Evolutionary conservation across 306 rosid species (phyloP), one percentile per base, ranked within the genome.

Genomic region (Ceratonia siliqua): DNA sequence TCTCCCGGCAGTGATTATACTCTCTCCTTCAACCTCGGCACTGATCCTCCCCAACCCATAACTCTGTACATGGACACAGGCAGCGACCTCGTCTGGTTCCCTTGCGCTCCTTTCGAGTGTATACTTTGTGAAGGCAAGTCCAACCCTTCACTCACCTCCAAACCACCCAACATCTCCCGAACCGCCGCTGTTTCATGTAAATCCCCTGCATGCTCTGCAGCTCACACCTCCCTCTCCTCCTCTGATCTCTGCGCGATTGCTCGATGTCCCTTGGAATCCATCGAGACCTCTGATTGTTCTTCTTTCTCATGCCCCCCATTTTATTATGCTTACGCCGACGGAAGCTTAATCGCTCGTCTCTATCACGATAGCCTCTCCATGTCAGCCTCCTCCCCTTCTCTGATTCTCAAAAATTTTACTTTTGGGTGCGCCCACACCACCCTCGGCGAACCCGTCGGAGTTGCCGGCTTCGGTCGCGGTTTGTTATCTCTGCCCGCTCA

Each of bases 41-140:
- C 84, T 2, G 21, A 28, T 20, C 79, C 85, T 54, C 79, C 81
- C 11, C 94, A 89, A 54, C 79, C 78, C 45, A 75, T 90, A 18
- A 87, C 93, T 3, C 89, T 93, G 30, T 93, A 87, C 78, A 93
- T 93, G 98, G 98, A 93, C 77, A 93, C 98, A 0, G 97, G 98
- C 50, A 86, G 91, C 62, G 98, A 93, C 84, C 87, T 93, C 0
- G 98, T 90, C 17, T 93, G 98, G 98, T 86, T 90, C 78, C 97
- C 98, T 8, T 93, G 98, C 35, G 46, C 91, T 49, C 98, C 97
- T 0, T 93, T 93, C 70, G 83, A 89, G 24, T 93, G 98, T 72
- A 93, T 93, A 0, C 93, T 93, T 77, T 93, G 98, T 53, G 98
- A 93, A 74, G 88, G 89, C 24, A 83, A 93, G 13, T 78, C 86